Percentiles rank a stretch among this genome's conserved stretches.
phyloP scores from a whole-genome alignment of 1,284 basidiomycete species.

The Rhodotorula sp. region DNA sequence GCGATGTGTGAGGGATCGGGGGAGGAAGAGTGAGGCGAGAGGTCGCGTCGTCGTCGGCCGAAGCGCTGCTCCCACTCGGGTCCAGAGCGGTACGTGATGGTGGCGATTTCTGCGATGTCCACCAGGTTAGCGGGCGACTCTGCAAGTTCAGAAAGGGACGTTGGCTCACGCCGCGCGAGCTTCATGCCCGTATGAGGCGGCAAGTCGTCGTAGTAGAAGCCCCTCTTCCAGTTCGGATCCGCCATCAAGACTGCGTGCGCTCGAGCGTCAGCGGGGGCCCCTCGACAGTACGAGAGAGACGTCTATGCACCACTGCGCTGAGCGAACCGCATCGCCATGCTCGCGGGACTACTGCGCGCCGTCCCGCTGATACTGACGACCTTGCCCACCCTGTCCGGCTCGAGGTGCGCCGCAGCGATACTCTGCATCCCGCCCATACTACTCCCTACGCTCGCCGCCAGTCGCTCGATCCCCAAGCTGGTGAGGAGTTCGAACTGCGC shows the following conservation, averaged over 20 bases:
- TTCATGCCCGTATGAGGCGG: slow-evolving; percentile 99
- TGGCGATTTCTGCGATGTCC: slow-evolving; percentile 76
- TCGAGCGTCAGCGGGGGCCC: no score
- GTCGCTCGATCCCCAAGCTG: slow-evolving; percentile 72
- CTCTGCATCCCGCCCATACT: slow-evolving; percentile 99
- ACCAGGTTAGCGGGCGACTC: neutral
- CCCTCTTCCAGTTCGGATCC: slow-evolving; percentile 98
- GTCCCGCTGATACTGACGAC: slow-evolving; percentile 92
- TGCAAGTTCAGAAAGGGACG: neutral
- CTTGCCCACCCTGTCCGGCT: slow-evolving; percentile 80
- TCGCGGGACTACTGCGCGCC: slow-evolving; percentile 82
- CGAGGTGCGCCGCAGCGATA: slow-evolving; percentile 91
- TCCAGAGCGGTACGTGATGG: slow-evolving; percentile 97
- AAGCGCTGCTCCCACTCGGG: slow-evolving; percentile 99
- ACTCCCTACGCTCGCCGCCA: slow-evolving; percentile 89
- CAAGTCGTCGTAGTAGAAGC: slow-evolving; percentile 92
- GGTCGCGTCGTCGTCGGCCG: slow-evolving; percentile 66
- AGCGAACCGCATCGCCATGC: slow-evolving; percentile 92
- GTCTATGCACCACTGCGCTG: slow-evolving; percentile 76
- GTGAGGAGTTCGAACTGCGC: slow-evolving; percentile 88
- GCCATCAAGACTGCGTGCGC: slow-evolving; percentile 80
- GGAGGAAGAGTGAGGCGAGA: slow-evolving; percentile 14
- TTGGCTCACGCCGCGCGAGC: slow-evolving; percentile 79
- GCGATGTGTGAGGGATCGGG: slow-evolving; percentile 26
- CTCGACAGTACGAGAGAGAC: neutral